phyloP scores from a whole-genome alignment of 345 rosid genomes.

The Balakata baccata region DNA sequence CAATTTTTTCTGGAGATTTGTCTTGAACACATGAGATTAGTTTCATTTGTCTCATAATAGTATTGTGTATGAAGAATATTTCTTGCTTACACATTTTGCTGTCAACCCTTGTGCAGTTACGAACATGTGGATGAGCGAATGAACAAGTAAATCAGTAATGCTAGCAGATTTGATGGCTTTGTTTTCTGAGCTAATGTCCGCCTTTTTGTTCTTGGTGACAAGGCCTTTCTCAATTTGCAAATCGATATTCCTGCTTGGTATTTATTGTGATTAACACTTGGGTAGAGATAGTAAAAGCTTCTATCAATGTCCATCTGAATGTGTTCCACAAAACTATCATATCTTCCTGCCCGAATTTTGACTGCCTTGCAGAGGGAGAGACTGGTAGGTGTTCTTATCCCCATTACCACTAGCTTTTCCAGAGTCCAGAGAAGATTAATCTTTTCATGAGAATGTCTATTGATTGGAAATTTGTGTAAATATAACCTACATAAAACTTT shows the following conservation, averaged over 20 bases:
- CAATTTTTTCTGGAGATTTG: no score
- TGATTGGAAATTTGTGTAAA: background rate
- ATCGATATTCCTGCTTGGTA: conserved; percentile 33
- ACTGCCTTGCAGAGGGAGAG: conserved; percentile 59
- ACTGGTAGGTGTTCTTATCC: conserved; percentile 45
- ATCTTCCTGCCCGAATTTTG: conserved; percentile 51
- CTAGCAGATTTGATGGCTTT: conserved; percentile 33
- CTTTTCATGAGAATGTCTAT: background rate
- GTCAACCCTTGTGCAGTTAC: conserved; percentile 6
- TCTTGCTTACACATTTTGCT: background rate
- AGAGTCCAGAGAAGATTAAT: no score
- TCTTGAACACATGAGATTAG: no score
- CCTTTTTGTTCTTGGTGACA: conserved; percentile 29
- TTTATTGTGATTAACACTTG: conserved; percentile 44
- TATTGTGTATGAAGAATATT: background rate
- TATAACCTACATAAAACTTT: background rate
- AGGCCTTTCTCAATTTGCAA: conserved; percentile 48
- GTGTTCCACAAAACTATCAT: conserved; percentile 45
- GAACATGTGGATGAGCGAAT: conserved; percentile 7
- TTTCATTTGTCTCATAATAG: background rate
- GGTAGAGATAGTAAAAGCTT: conserved; percentile 47
- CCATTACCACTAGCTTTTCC: background rate
- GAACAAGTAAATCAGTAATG: conserved; percentile 9
- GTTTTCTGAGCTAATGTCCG: conserved; percentile 31
- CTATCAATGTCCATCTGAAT: conserved; percentile 45